Conservation (phyloP, 2,329 filamentous ascomycete genomes). For the Hypoxylon sp. region DNA sequence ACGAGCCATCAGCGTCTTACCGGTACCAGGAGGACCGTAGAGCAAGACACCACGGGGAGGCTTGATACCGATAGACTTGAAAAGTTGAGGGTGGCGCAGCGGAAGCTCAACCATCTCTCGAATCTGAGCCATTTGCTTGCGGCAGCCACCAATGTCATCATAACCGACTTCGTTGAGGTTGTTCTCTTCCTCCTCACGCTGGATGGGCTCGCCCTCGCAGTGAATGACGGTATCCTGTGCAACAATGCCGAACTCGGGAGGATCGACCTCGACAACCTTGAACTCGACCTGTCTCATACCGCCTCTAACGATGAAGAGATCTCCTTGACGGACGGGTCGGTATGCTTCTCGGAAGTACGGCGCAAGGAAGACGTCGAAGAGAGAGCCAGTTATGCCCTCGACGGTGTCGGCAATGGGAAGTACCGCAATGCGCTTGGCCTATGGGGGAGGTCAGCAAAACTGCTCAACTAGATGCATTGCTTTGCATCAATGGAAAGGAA, state of each 20-base stretch:
- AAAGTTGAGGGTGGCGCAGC: slow-evolving; percentile 94
- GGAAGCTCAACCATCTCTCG: slow-evolving; percentile 98
- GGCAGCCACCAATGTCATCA: slow-evolving; percentile 98
- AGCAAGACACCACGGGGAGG: slow-evolving; percentile 97
- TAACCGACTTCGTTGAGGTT: slow-evolving; percentile 99
- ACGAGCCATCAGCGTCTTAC: slow-evolving; percentile 99
- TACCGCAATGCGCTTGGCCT: slow-evolving; percentile 99
- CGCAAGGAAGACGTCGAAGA: slow-evolving; percentile 99
- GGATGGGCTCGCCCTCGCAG: slow-evolving; percentile 94
- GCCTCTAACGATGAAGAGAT: slow-evolving; percentile 95
- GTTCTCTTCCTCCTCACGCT: slow-evolving; percentile 98
- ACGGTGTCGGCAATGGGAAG: slow-evolving; percentile 98
- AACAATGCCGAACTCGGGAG: slow-evolving; percentile 97
- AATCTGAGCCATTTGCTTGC: slow-evolving; percentile 99
- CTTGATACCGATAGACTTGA: slow-evolving; percentile 99
- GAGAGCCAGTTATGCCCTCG: slow-evolving; percentile 94
- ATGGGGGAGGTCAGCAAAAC: slow-evolving; percentile 41
- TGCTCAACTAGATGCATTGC: no score
- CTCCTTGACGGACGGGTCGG: slow-evolving; percentile 94
- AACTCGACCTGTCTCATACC: slow-evolving; percentile 99
- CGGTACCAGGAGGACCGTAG: slow-evolving; percentile 95
- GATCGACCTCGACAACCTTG: slow-evolving; percentile 98
- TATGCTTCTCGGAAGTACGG: slow-evolving; percentile 99
- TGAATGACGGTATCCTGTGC: slow-evolving; percentile 99
- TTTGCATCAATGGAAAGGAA: slow-evolving; percentile 1